phyloP scores from a whole-genome alignment of 108 stramenopile genomes.

The Nannochloropsis gaditana region DNA sequence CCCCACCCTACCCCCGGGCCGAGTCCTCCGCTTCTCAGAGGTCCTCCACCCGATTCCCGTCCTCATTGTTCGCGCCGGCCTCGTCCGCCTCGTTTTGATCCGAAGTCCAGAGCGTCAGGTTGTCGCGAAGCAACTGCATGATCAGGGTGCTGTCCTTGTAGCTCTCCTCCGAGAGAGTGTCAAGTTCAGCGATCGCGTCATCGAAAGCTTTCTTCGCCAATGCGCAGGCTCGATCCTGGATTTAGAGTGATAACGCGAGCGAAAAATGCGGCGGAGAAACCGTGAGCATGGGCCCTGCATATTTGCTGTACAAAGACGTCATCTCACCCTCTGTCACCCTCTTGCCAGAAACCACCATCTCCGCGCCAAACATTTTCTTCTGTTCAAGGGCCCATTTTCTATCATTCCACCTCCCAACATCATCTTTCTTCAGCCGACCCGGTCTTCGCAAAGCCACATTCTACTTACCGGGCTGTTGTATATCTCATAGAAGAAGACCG shows the following conservation, averaged over 20 bases:
- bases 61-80: conserved; percentile 62
- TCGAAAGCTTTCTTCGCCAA: conserved; percentile 83
- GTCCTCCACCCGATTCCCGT: conserved; percentile 57
- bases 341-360: too few species aligned
- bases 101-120: conserved; percentile 98
- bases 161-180: conserved; percentile 95
- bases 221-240: conserved; percentile 41
- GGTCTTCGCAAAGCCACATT: too few species aligned
- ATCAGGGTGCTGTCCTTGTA: conserved; percentile 99
- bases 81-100: conserved; percentile 81
- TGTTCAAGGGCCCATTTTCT: too few species aligned
- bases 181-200: conserved; percentile 98
- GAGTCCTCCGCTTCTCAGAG: conserved; percentile 29
- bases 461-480: conserved; percentile 74
- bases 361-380: conserved; percentile 39
- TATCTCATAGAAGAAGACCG: conserved; percentile 99
- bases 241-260: too few species aligned
- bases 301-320: too few species aligned
- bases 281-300: too few species aligned
- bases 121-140: conserved; percentile 99
- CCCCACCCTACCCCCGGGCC: not conserved
- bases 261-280: too few species aligned
- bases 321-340: too few species aligned
- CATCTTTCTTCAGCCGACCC: too few species aligned
- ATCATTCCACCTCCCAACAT: too few species aligned